Conservation (phyloP, 139 green algal species). For the Chlamydomonas eustigma region DNA sequence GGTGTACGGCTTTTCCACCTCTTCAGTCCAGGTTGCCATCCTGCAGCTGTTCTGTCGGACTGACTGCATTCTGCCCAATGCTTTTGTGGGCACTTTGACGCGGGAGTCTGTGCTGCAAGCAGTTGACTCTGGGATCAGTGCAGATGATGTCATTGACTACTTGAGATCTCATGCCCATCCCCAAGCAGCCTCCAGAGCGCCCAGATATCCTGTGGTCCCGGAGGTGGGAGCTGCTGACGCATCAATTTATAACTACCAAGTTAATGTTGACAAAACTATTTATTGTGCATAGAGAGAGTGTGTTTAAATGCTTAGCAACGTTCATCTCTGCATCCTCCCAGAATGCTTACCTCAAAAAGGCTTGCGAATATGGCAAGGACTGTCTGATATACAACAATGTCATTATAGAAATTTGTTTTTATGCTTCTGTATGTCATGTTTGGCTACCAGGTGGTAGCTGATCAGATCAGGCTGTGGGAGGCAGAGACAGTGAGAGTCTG, state of each 20-base stretch:
- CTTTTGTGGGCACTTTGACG: conserved; percentile 82
- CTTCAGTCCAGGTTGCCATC: conserved; percentile 45
- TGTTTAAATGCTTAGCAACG: too few species aligned
- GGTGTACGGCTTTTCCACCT: background rate
- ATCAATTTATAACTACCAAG: too few species aligned
- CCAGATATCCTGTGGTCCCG: conserved; percentile 17
- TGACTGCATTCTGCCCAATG: conserved; percentile 84
- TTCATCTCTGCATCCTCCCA: too few species aligned
- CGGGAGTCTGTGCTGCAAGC: conserved; percentile 63
- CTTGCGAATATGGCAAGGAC: too few species aligned
- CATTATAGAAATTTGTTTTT: too few species aligned
- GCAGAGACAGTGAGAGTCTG: conserved; percentile 49
- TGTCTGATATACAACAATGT: too few species aligned
- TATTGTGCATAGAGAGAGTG: too few species aligned
- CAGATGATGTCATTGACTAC: conserved; percentile 58
- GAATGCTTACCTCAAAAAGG: too few species aligned
- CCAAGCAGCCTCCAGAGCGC: conserved; percentile 4
- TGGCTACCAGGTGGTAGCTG: conserved; percentile 5
- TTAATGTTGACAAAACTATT: too few species aligned
- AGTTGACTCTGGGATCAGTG: conserved; percentile 52
- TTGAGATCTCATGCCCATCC: conserved; percentile 58
- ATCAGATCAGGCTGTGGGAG: conserved; percentile 55
- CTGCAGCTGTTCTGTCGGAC: conserved; percentile 68
- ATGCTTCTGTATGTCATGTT: too few species aligned
- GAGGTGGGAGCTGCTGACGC: conserved; percentile 25